A percentile compares a stretch with the other conserved stretches of the same genome.
These are phyloP conservation scores for Myriosclerotinia duriaeana DNA, from an alignment of 2,329 filamentous ascomycete genomes.

Conservation along the genomic window DNA sequence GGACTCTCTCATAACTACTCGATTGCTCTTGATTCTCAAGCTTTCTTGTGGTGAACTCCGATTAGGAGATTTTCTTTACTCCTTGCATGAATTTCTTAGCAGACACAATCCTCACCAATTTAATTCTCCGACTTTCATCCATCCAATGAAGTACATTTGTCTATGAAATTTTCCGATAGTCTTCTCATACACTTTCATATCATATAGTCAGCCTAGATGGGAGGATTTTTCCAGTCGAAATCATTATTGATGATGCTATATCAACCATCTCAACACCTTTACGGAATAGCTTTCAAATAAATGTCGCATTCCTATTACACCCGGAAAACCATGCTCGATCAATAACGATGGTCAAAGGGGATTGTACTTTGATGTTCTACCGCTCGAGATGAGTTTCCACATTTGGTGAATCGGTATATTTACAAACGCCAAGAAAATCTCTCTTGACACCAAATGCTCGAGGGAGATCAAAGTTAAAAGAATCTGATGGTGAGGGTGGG, in stretches of 20 bases:
- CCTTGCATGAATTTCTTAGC: background rate
- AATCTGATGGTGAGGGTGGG: background rate
- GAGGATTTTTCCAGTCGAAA: background rate
- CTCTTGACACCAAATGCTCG: background rate
- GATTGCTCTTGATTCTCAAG: background rate
- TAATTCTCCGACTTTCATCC: background rate
- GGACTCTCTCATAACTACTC: background rate
- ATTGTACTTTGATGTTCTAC: background rate
- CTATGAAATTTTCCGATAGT: background rate
- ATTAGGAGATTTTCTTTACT: background rate
- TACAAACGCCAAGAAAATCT: background rate
- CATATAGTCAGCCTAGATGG: background rate
- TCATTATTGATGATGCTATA: background rate
- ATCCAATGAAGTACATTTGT: background rate
- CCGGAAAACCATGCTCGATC: background rate
- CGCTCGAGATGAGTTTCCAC: too few species aligned
- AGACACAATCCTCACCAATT: background rate
- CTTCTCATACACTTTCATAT: background rate
- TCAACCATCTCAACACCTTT: background rate
- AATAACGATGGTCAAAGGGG: background rate
- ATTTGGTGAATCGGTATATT: background rate
- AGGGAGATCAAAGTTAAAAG: background rate
- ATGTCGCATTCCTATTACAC: background rate
- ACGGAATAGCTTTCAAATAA: background rate
- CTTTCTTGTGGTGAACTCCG: background rate